Base-by-base conservation (phyloP, 2,329 filamentous ascomycete species). In the Beauveria scarabaeidicola region DNA sequence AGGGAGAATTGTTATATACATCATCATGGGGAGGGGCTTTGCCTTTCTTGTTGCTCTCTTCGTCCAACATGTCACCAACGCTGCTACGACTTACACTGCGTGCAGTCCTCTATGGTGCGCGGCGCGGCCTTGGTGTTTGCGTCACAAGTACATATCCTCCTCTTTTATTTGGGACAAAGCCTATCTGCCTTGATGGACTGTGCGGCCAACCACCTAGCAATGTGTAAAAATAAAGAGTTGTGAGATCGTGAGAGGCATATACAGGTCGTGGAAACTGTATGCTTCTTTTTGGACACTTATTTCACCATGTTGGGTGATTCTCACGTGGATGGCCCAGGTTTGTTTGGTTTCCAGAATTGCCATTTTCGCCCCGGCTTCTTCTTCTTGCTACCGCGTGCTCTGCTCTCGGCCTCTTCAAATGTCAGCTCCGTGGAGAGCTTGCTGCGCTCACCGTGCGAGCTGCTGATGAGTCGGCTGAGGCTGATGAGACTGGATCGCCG, bases 401-500 rank as follows among this genome's bases (percentile, higher is more conserved):
- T 83, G 38, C 61, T 63, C 36, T 83, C 82, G 0, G 74, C 68
- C n/a, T 85, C 80, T 48, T 84, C 82, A 62, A 77, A 67, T 6
- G 79, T 77, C 50, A 87, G 82, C 68, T 90, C 87, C 66, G 87
- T 85, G 0, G 85, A 88, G 23, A 91, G 75, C 69, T 90, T 90
- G 77, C 87, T 90, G 64, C 83, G 82, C 71, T 91, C 87, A 9
- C 86, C 87, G 65, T 90, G 87, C 3, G 86, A 86, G 64, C 84
- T 87, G 70, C 85, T 89, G 67, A 92, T 88, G 43, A 93, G 77
- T 52, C 89, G 84, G 64, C 88, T 90, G 32, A 93, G 76, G 67
- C 89, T 91, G 32, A 85, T 88, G 64, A 93, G 81, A 68, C 89
- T 92, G 4, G 86, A 88, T 58, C 89, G 83, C 67, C 90, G 85